These are phyloP conservation scores for Cudoniella acicularis DNA, from an alignment of 495 filamentous ascomycete species.

Conservation along the genomic window DNA sequence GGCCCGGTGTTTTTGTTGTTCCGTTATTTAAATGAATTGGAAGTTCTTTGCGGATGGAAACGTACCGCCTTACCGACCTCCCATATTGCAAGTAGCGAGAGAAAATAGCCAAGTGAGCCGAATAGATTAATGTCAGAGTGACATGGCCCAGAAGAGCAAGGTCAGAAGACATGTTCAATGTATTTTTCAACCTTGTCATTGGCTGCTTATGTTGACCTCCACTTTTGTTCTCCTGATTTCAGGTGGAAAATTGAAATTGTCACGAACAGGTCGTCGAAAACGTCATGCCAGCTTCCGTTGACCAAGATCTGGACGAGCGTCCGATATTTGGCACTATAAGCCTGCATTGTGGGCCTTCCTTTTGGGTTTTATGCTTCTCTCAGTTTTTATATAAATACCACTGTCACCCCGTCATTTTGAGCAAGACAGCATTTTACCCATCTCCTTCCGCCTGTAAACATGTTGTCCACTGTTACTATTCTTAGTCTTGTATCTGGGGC, in stretches of 20 bases:
- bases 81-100: background rate
- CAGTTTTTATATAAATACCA: background rate
- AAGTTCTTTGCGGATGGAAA: background rate
- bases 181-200: background rate
- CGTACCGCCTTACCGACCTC: background rate
- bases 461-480: conserved; percentile 16
- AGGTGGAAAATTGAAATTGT: background rate
- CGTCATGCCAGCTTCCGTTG: background rate
- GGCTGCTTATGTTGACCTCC: background rate
- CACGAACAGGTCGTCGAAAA: background rate
- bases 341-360: conserved; percentile 1
- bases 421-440: background rate
- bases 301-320: background rate
- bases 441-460: background rate
- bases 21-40: conserved; percentile 1
- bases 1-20: background rate
- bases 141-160: background rate
- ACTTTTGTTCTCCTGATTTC: background rate
- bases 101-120: background rate
- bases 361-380: background rate
- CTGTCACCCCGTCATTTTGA: background rate
- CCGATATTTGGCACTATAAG: conserved; percentile 7
- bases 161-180: conserved; percentile 1
- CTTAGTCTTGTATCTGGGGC: conserved; percentile 35
- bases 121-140: conserved; percentile 3